A percentile compares a stretch with the other conserved stretches of the same genome.
Evolutionary conservation across 192 early-diverging fungal species (phyloP).

Genomic region (Allomyces macrogynus): DNA sequence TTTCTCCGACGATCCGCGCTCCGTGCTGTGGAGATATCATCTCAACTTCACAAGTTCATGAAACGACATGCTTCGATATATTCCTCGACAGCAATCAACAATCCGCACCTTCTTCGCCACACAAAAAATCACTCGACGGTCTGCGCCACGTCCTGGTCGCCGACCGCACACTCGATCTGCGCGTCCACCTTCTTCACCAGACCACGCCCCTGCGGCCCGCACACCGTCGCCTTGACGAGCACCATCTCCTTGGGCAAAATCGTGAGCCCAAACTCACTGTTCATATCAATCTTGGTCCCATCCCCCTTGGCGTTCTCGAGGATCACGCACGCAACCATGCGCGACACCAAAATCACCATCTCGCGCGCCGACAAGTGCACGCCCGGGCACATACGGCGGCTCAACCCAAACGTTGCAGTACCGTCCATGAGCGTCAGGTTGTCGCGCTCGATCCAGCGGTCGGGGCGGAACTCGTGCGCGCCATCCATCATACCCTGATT

Average conservation of each 20-base stretch:
- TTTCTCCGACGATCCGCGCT: too few species aligned
- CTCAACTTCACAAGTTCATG: too few species aligned
- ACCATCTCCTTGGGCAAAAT: neutral
- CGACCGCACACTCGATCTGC: too few species aligned
- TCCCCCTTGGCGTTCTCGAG: neutral
- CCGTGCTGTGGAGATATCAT: too few species aligned
- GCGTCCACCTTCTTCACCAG: too few species aligned
- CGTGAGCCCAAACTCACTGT: neutral
- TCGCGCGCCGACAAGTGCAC: neutral
- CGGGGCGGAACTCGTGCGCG: neutral
- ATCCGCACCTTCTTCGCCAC: too few species aligned
- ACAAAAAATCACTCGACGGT: too few species aligned
- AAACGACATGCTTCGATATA: too few species aligned
- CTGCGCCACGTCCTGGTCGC: too few species aligned
- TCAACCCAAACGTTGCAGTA: neutral
- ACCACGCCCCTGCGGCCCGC: too few species aligned
- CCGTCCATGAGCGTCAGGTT: too few species aligned
- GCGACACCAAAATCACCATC: neutral
- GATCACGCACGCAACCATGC: neutral
- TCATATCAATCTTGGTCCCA: neutral
- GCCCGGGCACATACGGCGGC: neutral
- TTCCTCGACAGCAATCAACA: too few species aligned
- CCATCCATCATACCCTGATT: neutral
- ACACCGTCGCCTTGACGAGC: neutral
- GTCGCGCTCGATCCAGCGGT: neutral